Conservation (phyloP, 2,329 filamentous ascomycete species). For the Anthostomella pinea region DNA sequence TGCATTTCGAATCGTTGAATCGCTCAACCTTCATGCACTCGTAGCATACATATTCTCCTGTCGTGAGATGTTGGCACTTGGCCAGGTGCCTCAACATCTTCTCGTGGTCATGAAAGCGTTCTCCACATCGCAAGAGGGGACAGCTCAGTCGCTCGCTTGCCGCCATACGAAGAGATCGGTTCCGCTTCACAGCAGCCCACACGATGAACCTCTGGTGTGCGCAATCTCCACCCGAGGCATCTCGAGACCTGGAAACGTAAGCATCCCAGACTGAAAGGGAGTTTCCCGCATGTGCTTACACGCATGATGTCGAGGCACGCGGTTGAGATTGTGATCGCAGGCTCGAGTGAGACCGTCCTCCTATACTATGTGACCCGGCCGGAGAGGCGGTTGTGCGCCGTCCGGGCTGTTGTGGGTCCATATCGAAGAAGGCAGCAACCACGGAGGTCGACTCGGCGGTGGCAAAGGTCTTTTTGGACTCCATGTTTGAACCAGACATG, state of each 20-base stretch:
- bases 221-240: constrained; percentile 47
- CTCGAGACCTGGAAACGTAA: constrained; percentile 39
- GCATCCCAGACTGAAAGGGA: constrained; percentile 8
- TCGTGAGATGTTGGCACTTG: constrained; percentile 44
- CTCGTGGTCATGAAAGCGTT: constrained; percentile 50
- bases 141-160: constrained; percentile 48
- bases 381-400: constrained; percentile 16
- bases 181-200: constrained; percentile 55
- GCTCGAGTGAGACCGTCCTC: constrained; percentile 27
- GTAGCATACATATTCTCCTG: constrained; percentile 56
- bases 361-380: constrained; percentile 15
- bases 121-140: constrained; percentile 49
- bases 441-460: constrained; percentile 21
- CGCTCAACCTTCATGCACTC: constrained; percentile 51
- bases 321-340: constrained; percentile 22
- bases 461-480: constrained; percentile 24
- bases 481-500: constrained; percentile 21
- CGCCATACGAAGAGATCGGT: constrained; percentile 46
- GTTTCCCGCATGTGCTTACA: constrained; percentile 25
- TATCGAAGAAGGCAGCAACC: constrained; percentile 21
- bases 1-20: constrained; percentile 51
- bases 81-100: constrained; percentile 53
- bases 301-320: constrained; percentile 26
- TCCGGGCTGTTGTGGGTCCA: constrained; percentile 24
- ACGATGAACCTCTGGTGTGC: constrained; percentile 54